These are phyloP conservation scores for Globisporangium paroecandrum DNA, from an alignment of 352 stramenopile species.

Conservation along the genomic window DNA sequence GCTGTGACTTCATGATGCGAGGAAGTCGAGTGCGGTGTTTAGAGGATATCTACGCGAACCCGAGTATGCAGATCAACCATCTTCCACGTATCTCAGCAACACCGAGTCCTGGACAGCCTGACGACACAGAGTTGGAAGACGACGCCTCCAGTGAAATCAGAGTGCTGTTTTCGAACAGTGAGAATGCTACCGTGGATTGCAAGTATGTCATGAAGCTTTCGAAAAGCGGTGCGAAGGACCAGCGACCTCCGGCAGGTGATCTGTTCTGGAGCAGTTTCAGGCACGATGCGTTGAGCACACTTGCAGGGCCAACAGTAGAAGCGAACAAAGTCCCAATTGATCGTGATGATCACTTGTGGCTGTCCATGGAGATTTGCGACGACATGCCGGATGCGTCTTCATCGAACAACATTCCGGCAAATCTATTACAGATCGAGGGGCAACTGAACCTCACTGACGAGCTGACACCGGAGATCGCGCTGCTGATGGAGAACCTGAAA, in stretches of 20 bases:
- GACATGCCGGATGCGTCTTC: constrained; percentile 6
- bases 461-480: constrained; percentile 66
- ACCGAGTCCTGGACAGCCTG: background rate
- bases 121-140: background rate
- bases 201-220: constrained; percentile 39
- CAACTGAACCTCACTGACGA: constrained; percentile 35
- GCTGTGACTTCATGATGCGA: constrained; percentile 81
- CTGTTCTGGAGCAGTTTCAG: constrained; percentile 53
- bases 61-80: constrained; percentile 43
- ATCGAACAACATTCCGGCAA: background rate
- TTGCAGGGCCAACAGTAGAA: constrained; percentile 44
- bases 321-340: constrained; percentile 38
- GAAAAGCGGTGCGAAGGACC: constrained; percentile 2
- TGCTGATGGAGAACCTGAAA: constrained; percentile 73
- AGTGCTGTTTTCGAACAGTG: constrained; percentile 37
- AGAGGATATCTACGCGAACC: constrained; percentile 45
- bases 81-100: background rate
- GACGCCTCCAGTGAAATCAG: constrained; percentile 19
- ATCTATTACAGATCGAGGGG: background rate
- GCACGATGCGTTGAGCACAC: constrained; percentile 50
- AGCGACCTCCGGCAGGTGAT: constrained; percentile 3
- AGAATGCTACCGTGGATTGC: constrained; percentile 28
- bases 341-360: constrained; percentile 37
- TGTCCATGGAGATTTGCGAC: constrained; percentile 47
- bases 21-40: constrained; percentile 59